Percentiles rank a stretch among this genome's conserved stretches.
These are phyloP conservation scores for Zelopaecilomyces penicillatus DNA, from an alignment of 2,329 filamentous ascomycete genomes.

Conservation along the genomic window DNA sequence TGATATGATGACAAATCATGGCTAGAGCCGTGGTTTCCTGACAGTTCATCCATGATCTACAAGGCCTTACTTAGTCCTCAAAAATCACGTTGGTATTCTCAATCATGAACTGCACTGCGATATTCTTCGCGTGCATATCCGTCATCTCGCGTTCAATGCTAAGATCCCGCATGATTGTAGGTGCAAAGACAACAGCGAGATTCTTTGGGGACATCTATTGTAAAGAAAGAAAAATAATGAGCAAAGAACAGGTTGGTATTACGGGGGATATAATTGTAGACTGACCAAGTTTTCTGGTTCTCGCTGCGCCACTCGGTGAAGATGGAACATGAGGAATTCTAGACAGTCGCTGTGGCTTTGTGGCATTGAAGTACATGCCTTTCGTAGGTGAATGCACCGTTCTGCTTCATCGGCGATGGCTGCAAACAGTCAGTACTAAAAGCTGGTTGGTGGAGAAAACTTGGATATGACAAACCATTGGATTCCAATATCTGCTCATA, in stretches of 20 bases:
- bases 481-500: slow-evolving; percentile 86
- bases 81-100: slow-evolving; percentile 85
- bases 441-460: background rate
- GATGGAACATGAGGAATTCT: slow-evolving; percentile 89
- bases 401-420: slow-evolving; percentile 58
- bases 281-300: slow-evolving; percentile 76
- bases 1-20: no score
- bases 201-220: slow-evolving; percentile 89
- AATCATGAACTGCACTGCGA: slow-evolving; percentile 84
- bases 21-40: no score
- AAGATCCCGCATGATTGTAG: slow-evolving; percentile 89
- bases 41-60: background rate
- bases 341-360: slow-evolving; percentile 79
- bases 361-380: slow-evolving; percentile 70
- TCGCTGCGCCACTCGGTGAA: slow-evolving; percentile 74
- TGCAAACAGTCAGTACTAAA: slow-evolving; percentile 24
- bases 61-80: slow-evolving; percentile 21
- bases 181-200: slow-evolving; percentile 91
- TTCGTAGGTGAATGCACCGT: slow-evolving; percentile 62
- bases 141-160: slow-evolving; percentile 91
- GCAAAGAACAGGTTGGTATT: background rate
- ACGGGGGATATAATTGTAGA: slow-evolving; percentile 7
- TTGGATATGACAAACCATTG: slow-evolving; percentile 46
- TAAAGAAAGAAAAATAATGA: background rate
- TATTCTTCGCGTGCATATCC: slow-evolving; percentile 89